These are phyloP conservation scores for Hydnum rufescens DNA, from an alignment of 768 basidiomycete genomes.

Conservation along the genomic window DNA sequence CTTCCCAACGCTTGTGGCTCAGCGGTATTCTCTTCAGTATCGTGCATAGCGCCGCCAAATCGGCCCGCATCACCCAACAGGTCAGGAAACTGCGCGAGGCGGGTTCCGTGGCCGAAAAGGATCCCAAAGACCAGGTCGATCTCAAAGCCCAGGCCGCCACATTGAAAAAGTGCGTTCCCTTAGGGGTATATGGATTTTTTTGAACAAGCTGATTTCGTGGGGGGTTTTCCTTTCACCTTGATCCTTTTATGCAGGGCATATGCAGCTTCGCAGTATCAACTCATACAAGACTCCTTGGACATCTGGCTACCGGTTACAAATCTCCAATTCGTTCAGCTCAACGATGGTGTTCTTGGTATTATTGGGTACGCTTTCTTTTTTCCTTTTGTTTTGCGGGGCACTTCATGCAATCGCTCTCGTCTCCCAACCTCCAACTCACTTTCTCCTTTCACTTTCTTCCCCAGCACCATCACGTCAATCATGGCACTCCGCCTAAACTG, in stretches of 20 bases:
- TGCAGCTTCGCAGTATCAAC: slow-evolving; percentile 49
- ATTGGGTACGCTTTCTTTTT: slow-evolving; percentile 50
- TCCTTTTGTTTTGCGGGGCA: too few species aligned
- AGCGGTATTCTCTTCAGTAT: slow-evolving; percentile 71
- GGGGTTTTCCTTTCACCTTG: not conserved
- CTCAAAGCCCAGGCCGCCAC: slow-evolving; percentile 43
- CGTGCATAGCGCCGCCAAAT: slow-evolving; percentile 48
- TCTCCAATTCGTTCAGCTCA: slow-evolving; percentile 52
- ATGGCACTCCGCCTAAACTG: slow-evolving; percentile 37
- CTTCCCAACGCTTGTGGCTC: slow-evolving; percentile 73
- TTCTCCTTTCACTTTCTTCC: slow-evolving; percentile 6
- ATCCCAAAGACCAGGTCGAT: slow-evolving; percentile 38
- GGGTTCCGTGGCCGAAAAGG: slow-evolving; percentile 47
- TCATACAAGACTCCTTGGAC: slow-evolving; percentile 70
- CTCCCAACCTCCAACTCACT: slow-evolving; percentile 1
- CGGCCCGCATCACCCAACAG: slow-evolving; percentile 16
- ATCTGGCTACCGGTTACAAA: slow-evolving; percentile 77
- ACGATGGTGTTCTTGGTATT: slow-evolving; percentile 70
- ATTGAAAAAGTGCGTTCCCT: slow-evolving; percentile 21
- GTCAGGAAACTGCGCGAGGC: slow-evolving; percentile 14
- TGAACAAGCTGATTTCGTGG: too few species aligned
- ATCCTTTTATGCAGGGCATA: slow-evolving; percentile 29
- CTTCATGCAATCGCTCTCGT: too few species aligned
- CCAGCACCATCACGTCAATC: slow-evolving; percentile 47
- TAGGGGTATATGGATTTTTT: too few species aligned